A percentile compares a stretch with the other conserved stretches of the same genome.
phyloP scores from a whole-genome alignment of 1,139 yeast genomes.

The Nadsonia commutata region DNA sequence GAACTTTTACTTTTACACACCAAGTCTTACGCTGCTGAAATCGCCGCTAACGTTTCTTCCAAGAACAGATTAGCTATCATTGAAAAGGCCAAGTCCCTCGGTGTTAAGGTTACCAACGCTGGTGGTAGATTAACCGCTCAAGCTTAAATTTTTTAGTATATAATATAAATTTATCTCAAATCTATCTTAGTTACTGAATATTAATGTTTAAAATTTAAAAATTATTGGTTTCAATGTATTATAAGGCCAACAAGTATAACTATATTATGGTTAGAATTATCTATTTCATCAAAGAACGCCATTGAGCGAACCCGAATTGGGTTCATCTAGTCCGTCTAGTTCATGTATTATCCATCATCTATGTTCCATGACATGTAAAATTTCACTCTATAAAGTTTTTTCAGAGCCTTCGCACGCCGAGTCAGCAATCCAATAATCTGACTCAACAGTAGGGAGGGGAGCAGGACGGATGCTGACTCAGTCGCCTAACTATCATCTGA shows the following conservation, averaged over 20 bases:
- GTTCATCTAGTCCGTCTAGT: no score
- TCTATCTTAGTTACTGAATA: neutral
- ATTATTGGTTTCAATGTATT: neutral
- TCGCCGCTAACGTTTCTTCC: slow-evolving; percentile 96
- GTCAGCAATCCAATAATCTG: no score
- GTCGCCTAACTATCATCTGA: no score
- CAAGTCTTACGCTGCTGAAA: slow-evolving; percentile 98
- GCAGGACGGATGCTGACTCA: no score
- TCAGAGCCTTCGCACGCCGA: no score
- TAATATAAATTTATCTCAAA: slow-evolving; percentile 2
- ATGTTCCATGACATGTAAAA: no score
- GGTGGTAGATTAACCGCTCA: slow-evolving; percentile 97
- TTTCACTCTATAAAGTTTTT: no score
- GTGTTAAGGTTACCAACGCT: slow-evolving; percentile 98
- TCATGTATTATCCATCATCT: no score
- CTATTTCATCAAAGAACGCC: neutral
- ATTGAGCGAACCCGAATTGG: no score
- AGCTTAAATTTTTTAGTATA: slow-evolving; percentile 43
- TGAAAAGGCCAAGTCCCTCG: slow-evolving; percentile 95
- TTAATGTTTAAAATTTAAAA: neutral
- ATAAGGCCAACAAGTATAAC: neutral
- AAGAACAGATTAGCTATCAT: slow-evolving; percentile 95
- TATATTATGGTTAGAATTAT: no score
- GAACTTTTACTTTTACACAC: slow-evolving; percentile 95
- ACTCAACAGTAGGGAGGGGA: no score